Evolutionary conservation across 441 rosid genomes (phyloP), one percentile per base, ranked within the genome.

Genomic region (Gossypium davidsonii): DNA sequence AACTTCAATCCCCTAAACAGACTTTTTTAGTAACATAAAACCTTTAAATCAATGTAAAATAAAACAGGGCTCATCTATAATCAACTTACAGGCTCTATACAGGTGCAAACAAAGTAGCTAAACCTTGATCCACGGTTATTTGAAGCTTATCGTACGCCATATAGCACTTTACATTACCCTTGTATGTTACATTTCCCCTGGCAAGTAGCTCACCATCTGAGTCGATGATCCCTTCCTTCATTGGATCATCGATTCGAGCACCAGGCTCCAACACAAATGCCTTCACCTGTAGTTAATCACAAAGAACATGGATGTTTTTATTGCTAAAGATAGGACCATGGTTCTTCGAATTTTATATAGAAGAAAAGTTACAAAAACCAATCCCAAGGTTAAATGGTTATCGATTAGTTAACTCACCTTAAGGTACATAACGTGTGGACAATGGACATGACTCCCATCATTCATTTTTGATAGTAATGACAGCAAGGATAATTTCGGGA

Each of bases 161-260:
- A 70, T 86, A 73, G 4, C 86, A 64, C 79, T 83, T 84, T 66
- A 76, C 80, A 18, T 80, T 80, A 58, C 82, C 83, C 74, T 78
- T 75, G 53, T 88, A 90, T 10, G 91, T 59, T 72, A 82, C 86
- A 21, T 67, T 89, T 60, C 97, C 98, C 69, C 90, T 85, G 17
- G 96, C 97, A 25, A 94, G 58, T 14, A 92, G 97, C 78, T 94
- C 98, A 3, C 98, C 98, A 18, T 94, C 98, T 4, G 83, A 81
- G 73, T 94, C 98, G 63, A 94, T 89, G 81, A 92, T 90, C 60
- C 97, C 97, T 80, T 88, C 95, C 71, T 74, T 88, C 64, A 79
- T 79, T 57, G 88, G 86, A 57, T 92, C 87, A 2, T 77, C 79
- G 4, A 73, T 14, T 0, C 80, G 85, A 0, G 86, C 61, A 58